Evolutionary conservation across 805 yeast genomes (phyloP).

Genomic region (Cyberlindnera subsufficiens): DNA sequence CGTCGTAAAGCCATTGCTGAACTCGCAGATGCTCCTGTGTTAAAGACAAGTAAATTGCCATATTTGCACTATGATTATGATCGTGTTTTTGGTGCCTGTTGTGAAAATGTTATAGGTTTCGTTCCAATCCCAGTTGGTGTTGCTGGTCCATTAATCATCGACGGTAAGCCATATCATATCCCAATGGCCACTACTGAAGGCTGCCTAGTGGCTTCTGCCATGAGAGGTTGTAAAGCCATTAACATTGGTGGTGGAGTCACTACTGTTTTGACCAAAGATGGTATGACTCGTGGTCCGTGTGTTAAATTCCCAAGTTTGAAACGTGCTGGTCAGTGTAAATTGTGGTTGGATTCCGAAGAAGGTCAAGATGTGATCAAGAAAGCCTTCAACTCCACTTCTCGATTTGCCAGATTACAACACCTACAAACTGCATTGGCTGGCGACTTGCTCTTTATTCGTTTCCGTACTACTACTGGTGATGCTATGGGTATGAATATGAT

Average conservation of each 20-base stretch:
- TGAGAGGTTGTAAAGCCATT: conserved; percentile 98
- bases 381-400: conserved; percentile 93
- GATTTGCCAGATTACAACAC: conserved; percentile 92
- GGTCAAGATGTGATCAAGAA: conserved; percentile 78
- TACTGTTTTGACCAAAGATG: conserved; percentile 89
- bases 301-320: conserved; percentile 76
- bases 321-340: conserved; percentile 91
- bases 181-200: conserved; percentile 99
- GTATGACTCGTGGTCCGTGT: conserved; percentile 99
- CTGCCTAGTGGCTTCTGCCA: conserved; percentile 94
- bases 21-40: conserved; percentile 73
- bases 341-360: conserved; percentile 94
- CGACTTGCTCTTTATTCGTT: conserved; percentile 77
- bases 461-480: conserved; percentile 98
- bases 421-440: conserved; percentile 95
- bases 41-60: conserved; percentile 70
- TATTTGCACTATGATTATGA: conserved; percentile 83
- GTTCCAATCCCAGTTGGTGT: conserved; percentile 97
- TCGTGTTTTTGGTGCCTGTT: conserved; percentile 97
- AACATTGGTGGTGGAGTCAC: conserved; percentile 95
- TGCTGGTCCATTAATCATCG: conserved; percentile 94
- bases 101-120: conserved; percentile 96
- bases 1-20: conserved; percentile 91
- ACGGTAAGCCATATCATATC: conserved; percentile 80
- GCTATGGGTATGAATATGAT: conserved; percentile 99